Evolutionary conservation across 805 yeast species (phyloP).

Genomic region (Candida oleophila): DNA sequence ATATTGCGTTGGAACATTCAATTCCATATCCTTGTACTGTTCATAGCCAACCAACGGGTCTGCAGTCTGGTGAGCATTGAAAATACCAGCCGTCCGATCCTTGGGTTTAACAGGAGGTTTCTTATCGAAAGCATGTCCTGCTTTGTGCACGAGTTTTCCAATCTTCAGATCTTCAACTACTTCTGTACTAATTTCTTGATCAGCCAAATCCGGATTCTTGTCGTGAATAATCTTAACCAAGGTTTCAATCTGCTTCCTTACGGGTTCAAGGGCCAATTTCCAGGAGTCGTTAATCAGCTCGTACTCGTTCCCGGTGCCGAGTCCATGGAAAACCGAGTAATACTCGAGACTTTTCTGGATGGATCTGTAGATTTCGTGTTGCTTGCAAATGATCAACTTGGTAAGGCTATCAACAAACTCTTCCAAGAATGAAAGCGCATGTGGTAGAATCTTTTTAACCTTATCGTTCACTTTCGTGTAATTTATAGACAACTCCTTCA

Average conservation of each 20-base stretch:
- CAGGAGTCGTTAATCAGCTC: slow-evolving; percentile 38
- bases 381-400: slow-evolving; percentile 36
- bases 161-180: slow-evolving; percentile 21
- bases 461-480: slow-evolving; percentile 40
- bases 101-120: slow-evolving; percentile 25
- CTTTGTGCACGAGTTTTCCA: slow-evolving; percentile 28
- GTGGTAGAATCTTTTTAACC: slow-evolving; percentile 44
- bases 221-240: slow-evolving; percentile 27
- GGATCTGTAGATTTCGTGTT: slow-evolving; percentile 31
- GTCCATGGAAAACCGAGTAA: slow-evolving; percentile 24
- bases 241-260: slow-evolving; percentile 38
- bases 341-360: slow-evolving; percentile 20
- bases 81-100: slow-evolving; percentile 30
- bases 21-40: slow-evolving; percentile 24
- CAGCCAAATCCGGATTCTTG: slow-evolving; percentile 36
- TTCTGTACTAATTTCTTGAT: slow-evolving; percentile 33
- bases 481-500: slow-evolving; percentile 27
- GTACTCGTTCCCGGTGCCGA: slow-evolving; percentile 17
- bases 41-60: slow-evolving; percentile 32
- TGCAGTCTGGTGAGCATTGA: slow-evolving; percentile 25
- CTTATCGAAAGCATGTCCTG: slow-evolving; percentile 19
- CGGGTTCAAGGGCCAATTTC: slow-evolving; percentile 35
- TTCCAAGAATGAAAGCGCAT: slow-evolving; percentile 42
- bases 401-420: slow-evolving; percentile 48
- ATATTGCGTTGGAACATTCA: slow-evolving; percentile 26